Evolutionary conservation across 352 stramenopile species (phyloP), one percentile per base, ranked within the genome.

Genomic region (Phytophthora lateralis): DNA sequence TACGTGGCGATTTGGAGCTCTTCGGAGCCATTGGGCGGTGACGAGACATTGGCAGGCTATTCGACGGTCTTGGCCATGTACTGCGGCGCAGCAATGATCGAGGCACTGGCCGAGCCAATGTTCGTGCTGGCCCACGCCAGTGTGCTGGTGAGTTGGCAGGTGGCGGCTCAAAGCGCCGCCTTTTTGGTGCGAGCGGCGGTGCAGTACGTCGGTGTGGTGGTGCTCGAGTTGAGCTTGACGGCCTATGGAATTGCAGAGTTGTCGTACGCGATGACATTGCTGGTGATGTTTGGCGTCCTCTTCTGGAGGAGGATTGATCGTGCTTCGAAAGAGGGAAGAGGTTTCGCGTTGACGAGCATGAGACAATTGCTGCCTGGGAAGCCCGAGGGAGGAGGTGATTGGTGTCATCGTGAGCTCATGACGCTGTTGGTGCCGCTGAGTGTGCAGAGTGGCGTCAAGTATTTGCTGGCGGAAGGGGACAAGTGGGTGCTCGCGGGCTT

Each of bases 391-490:
- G 34, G 44, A 30, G 47, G 18, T 3, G 29, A 45, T 14, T 82
- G 71, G 73, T 85, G 90, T 48, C 76, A 93, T n/a, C 20, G 44
- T 1, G 69, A 89, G 20, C 63, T 96, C 9, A 47, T 95, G 56
- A 47, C 66, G 20, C 69, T 96, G 15, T 60, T 93, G 27, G 49
- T 77, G 24, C 82, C 87, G 15, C 66, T 99, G 51, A 91, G 88
- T 26, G 62, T 98, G 10, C 96, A 99, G 67, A 97, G 91, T 45
- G 75, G 97, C 20, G 92, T 99, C 66, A 99, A 99, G 78, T 98
- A 99, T 74, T 62, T 97, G 8, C 78, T 99, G 26, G 99, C 95
- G 0, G 96, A 99, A 69, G 97, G 93, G 15, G 96, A 99, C 75
- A 97, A 97, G 66, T 97, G 98, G 71, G 84, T 98, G 4, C 75